A percentile compares a stretch with the other conserved stretches of the same genome.
Conservation (phyloP, 257 asterid genomes). For the Solanum sejunctum region DNA sequence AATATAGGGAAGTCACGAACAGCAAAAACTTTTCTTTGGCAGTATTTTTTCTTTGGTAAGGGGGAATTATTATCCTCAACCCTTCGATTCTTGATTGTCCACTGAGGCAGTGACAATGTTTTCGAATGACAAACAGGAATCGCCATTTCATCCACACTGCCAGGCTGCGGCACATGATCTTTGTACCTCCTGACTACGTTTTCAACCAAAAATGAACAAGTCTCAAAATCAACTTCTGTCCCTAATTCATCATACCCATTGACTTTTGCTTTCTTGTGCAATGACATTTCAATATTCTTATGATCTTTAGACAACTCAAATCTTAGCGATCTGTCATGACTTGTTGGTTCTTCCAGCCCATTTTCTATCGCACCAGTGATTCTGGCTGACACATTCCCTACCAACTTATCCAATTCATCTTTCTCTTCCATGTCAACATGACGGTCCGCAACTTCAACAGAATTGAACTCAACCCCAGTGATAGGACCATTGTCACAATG, state of each 20-base stretch:
- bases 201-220: not conserved
- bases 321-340: constrained; percentile 13
- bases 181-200: not conserved
- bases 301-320: constrained; percentile 3
- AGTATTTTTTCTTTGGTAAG: constrained; percentile 37
- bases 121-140: not conserved
- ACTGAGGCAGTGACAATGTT: not conserved
- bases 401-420: constrained; percentile 28
- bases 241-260: constrained; percentile 4
- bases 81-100: not conserved
- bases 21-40: constrained; percentile 58
- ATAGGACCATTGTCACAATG: constrained; percentile 10
- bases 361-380: constrained; percentile 4
- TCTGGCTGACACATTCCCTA: constrained; percentile 12
- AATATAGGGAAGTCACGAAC: constrained; percentile 67
- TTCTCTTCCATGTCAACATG: constrained; percentile 7
- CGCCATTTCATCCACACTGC: not conserved
- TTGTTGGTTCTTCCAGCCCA: constrained; percentile 7
- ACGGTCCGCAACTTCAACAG: constrained; percentile 6
- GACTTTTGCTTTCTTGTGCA: not conserved
- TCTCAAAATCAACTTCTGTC: constrained; percentile 7
- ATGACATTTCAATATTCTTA: not conserved
- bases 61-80: constrained; percentile 9
- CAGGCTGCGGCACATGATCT: not conserved
- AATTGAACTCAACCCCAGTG: constrained; percentile 6